These are phyloP conservation scores for Leccinum angustisporum DNA, from an alignment of 1,284 basidiomycete species.

Conservation along the genomic window DNA sequence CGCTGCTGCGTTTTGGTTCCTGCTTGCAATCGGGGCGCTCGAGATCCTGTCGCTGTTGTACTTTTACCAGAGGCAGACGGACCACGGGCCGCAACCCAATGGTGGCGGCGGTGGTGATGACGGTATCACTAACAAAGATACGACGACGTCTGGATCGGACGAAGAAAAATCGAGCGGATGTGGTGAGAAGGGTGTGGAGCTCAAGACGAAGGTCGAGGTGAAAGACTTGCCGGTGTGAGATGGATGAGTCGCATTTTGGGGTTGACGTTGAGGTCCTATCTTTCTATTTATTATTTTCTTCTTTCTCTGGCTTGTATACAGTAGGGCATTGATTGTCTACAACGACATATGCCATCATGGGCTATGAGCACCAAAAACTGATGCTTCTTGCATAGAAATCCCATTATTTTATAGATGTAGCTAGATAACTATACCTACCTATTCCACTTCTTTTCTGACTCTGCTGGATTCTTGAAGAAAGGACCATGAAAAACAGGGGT, in stretches of 20 bases:
- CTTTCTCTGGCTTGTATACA: not conserved
- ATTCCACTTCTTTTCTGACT: not conserved
- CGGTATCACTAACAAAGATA: not conserved
- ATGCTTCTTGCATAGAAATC: not conserved
- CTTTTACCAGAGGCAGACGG: slow-evolving; percentile 37
- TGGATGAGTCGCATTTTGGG: not conserved
- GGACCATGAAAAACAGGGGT: not conserved
- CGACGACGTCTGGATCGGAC: not conserved
- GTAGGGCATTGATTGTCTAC: not conserved
- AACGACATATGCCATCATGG: not conserved
- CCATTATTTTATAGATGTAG: not conserved
- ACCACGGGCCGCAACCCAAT: not conserved
- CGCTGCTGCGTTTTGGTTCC: slow-evolving; percentile 50
- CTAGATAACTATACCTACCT: not conserved
- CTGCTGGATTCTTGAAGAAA: not conserved
- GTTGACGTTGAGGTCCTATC: not conserved
- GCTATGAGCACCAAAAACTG: not conserved
- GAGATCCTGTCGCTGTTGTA: slow-evolving; percentile 36
- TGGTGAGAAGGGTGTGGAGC: not conserved
- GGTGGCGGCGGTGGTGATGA: not conserved
- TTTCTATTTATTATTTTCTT: not conserved
- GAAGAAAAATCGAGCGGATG: not conserved
- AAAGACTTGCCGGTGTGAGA: not conserved
- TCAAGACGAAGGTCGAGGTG: not conserved
- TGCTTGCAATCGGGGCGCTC: slow-evolving; percentile 41